Evolutionary conservation across 1,284 basidiomycete genomes (phyloP).

Genomic region (Irpex sp.): DNA sequence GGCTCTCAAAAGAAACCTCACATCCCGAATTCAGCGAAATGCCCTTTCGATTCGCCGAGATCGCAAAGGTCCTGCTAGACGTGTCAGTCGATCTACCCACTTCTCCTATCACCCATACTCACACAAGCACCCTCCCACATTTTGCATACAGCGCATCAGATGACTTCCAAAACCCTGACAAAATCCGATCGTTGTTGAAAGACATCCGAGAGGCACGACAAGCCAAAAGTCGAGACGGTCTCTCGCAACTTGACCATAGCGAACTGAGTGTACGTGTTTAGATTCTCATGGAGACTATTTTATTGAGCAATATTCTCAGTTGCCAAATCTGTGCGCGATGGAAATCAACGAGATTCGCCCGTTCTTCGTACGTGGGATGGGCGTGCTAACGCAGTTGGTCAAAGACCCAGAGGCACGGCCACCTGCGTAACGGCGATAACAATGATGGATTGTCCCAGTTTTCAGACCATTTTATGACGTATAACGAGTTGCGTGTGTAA

Average conservation of each 20-base stretch:
- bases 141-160: constrained; percentile 71
- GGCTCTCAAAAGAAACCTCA: constrained; percentile 68
- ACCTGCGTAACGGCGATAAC: constrained; percentile 6
- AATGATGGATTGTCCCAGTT: neutral
- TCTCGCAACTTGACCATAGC: constrained; percentile 66
- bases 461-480: neutral
- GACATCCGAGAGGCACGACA: constrained; percentile 93
- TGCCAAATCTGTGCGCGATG: constrained; percentile 83
- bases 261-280: constrained; percentile 67
- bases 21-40: constrained; percentile 66
- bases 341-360: constrained; percentile 91
- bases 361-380: constrained; percentile 83
- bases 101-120: neutral
- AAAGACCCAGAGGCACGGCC: constrained; percentile 23
- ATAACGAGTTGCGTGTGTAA: neutral
- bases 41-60: constrained; percentile 85
- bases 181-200: constrained; percentile 81
- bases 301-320: constrained; percentile 37
- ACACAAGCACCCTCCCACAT: neutral
- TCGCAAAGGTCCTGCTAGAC: constrained; percentile 85
- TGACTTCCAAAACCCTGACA: constrained; percentile 80
- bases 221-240: constrained; percentile 85
- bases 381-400: constrained; percentile 48
- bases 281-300: neutral
- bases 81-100: constrained; percentile 52